Conservation (phyloP, 2,329 filamentous ascomycete species). For the Arachnopeziza araneosa region DNA sequence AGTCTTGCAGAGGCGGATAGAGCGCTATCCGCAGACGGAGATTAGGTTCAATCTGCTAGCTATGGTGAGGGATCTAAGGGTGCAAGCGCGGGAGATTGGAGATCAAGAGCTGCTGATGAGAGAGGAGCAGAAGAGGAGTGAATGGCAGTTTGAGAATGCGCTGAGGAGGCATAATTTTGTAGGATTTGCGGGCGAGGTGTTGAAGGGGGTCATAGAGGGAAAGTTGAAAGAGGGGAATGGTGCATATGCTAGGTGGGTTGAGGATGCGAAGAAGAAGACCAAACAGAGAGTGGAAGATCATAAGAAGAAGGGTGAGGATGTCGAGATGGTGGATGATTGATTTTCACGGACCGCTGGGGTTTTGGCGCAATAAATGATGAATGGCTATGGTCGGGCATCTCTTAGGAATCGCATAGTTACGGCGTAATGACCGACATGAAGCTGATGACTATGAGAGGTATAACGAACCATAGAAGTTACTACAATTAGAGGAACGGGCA, state of each 20-base stretch:
- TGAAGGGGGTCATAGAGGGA: constrained; percentile 74
- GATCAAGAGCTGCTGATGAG: constrained; percentile 71
- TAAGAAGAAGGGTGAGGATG: constrained; percentile 26
- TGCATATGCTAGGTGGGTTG: constrained; percentile 68
- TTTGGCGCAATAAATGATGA: neutral
- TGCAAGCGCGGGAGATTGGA: constrained; percentile 72
- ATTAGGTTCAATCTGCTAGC: constrained; percentile 95
- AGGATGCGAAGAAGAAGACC: constrained; percentile 57
- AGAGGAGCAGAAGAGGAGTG: constrained; percentile 77
- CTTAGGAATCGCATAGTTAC: neutral
- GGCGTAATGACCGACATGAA: neutral
- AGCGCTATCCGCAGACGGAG: constrained; percentile 77
- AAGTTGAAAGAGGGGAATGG: constrained; percentile 64
- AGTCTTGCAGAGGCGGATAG: constrained; percentile 80
- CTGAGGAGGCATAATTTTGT: constrained; percentile 92
- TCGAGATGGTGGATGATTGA: constrained; percentile 28
- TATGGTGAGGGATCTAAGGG: constrained; percentile 78
- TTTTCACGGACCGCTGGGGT: neutral
- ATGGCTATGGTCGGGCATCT: neutral
- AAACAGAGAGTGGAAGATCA: constrained; percentile 32
- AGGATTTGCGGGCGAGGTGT: constrained; percentile 83
- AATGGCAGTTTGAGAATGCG: constrained; percentile 94
- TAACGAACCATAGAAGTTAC: neutral
- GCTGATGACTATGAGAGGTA: neutral
- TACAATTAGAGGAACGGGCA: neutral